phyloP scores from a whole-genome alignment of 78 protist species.

The Guillardia theta region DNA sequence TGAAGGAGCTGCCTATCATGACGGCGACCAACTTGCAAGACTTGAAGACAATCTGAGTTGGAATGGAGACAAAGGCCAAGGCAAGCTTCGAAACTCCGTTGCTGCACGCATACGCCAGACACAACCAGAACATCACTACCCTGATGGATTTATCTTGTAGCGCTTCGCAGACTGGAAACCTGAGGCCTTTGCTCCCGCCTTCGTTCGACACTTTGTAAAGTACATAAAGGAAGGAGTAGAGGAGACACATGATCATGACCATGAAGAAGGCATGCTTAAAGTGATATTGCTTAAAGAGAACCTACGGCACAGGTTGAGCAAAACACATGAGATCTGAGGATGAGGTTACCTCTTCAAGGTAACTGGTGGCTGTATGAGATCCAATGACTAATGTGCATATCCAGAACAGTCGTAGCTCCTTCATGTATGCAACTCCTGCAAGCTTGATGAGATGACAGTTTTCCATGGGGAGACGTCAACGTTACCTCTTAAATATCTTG shows the following conservation, averaged over 20 bases:
- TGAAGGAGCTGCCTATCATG: not conserved
- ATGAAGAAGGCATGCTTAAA: not conserved
- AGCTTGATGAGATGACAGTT: too few species aligned
- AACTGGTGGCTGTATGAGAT: not conserved
- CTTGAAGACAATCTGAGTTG: not conserved
- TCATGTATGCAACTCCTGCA: too few species aligned
- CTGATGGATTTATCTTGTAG: not conserved
- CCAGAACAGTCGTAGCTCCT: not conserved
- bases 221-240: not conserved
- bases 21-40: constrained; percentile 8
- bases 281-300: not conserved
- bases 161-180: not conserved
- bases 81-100: not conserved
- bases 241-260: not conserved
- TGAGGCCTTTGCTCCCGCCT: not conserved
- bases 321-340: too few species aligned
- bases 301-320: too few species aligned
- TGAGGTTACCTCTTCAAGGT: not conserved
- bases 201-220: not conserved
- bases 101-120: not conserved
- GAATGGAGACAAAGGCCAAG: not conserved
- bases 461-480: too few species aligned
- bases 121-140: not conserved
- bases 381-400: not conserved
- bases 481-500: too few species aligned